Evolutionary conservation across 257 asterid genomes (phyloP), one percentile per base, ranked within the genome.

Genomic region (Lycium barbarum): DNA sequence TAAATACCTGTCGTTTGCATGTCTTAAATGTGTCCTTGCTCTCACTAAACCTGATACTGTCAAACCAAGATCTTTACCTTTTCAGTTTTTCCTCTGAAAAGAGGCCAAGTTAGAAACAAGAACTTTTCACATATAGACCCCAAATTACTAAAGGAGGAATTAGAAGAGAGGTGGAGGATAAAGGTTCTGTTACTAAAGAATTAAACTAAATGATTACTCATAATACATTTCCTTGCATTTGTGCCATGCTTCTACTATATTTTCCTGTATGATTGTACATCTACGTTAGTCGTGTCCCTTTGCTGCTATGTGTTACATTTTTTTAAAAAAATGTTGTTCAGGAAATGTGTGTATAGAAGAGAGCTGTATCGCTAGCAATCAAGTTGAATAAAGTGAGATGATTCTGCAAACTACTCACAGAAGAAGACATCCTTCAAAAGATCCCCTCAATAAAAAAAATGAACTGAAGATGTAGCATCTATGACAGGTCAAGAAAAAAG

Each of bases 61-160:
- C 72, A 65, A 65, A 43, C 18, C 43, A 65, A 65, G 5, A 62
- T 20, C 36, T 9, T 20, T 62, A 12, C 36, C 6, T 62, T 62
- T 9, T 62, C 68, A 62, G 14, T 62, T 62, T 62, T 9, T 62
- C 68, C 36, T n/a, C 36, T 0, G 68, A 20, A 20, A 62, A 62
- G 14, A 62, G 67, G 36, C 73, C 47, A 66, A 35, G 11, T 66
- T 14, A 13, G 47, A 33, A 35, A 66, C 67, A n/a, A 61, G 66
- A 18, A 59, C 11, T 65, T 65, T 11, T 26, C 72, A 65, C 1
- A 5, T 26, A 26, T 26, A 43, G 43, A 65, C 18, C 40, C 72
- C 72, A 12, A 65, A 65, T 65, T 65, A 65, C 72, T 65, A 12
- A 65, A 33, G 47, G 45, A 66, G 47, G 35, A 66, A 66, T 66